Base-by-base conservation (phyloP, 306 rosid genomes). In the Trifolium repens region DNA sequence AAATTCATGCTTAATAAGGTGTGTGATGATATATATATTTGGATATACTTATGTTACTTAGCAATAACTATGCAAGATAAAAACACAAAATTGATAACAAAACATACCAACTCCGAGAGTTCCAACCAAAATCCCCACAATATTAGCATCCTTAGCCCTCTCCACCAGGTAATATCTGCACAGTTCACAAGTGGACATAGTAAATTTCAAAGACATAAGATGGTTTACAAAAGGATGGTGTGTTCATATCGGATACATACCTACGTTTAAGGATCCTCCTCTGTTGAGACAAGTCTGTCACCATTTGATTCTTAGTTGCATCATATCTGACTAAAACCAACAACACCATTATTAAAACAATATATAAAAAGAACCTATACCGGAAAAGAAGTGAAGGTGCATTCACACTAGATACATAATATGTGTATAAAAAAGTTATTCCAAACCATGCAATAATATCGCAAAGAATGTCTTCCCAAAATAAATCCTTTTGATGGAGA, bases 71-170 rank as follows among this genome's bases (percentile, higher is more conserved):
- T n/a, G 60, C 71, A 63, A 64, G 68, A 44, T 69, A 80, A 61
- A 10, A 40, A 35, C 7, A 62, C 16, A 49, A 57, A 39, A 9
- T 39, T 74, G 39, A 63, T 30, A 12, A 43, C 49, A 62, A 30
- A 49, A 76, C 89, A 71, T 77, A 94, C 98, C 96, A 47, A 89
- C 94, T 77, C 96, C 96, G 81, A 94, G 98, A 54, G 98, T 94
- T 72, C 97, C 97, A n/a, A 91, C 98, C 83, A 94, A 79, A 82
- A 94, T 84, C 53, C 94, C 98, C 74, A 91, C 84, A 63, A 94
- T 91, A 76, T 78, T 92, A 79, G 97, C 98, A 86, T 91, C 97
- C 90, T 90, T 94, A 57, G 98, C 97, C 73, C 87, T 94, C 89
- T 91, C 98, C 75, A 91, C 93, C 37, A 91, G 84, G 83, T 88